These are phyloP conservation scores for Xylaria nigripes DNA, from an alignment of 495 filamentous ascomycete genomes.

Conservation along the genomic window DNA sequence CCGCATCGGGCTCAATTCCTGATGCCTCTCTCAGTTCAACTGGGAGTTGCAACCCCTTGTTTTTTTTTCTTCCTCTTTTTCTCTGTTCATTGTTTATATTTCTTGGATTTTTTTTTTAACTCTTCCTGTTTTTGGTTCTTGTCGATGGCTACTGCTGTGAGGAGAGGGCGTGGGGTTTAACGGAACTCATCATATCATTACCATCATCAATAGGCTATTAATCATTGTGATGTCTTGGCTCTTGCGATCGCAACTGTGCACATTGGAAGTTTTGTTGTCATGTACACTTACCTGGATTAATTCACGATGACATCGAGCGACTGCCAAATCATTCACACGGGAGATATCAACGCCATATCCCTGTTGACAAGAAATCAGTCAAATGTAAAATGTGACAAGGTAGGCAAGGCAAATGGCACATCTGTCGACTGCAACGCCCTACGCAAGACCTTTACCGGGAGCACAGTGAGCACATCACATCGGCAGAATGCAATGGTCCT, in stretches of 20 bases:
- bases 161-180: not conserved
- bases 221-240: too few species aligned
- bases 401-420: not conserved
- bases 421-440: not conserved
- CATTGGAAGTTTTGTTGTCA: too few species aligned
- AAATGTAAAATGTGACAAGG: too few species aligned
- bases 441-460: not conserved
- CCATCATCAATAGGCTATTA: too few species aligned
- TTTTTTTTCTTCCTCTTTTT: not conserved
- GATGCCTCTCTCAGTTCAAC: constrained; percentile 19
- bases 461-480: not conserved
- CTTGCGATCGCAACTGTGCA: too few species aligned
- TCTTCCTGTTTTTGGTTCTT: too few species aligned
- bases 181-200: too few species aligned
- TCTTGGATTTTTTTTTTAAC: not conserved
- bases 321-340: not conserved
- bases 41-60: not conserved
- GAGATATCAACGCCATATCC: not conserved
- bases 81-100: not conserved
- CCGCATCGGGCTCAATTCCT: constrained; percentile 38
- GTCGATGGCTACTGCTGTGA: too few species aligned
- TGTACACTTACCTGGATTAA: too few species aligned
- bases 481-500: not conserved
- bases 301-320: not conserved
- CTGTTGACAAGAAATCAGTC: not conserved